A percentile compares a stretch with the other conserved stretches of the same genome.
These are phyloP conservation scores for Syzygium syzygioides DNA, from an alignment of 441 rosid species.

Conservation along the genomic window DNA sequence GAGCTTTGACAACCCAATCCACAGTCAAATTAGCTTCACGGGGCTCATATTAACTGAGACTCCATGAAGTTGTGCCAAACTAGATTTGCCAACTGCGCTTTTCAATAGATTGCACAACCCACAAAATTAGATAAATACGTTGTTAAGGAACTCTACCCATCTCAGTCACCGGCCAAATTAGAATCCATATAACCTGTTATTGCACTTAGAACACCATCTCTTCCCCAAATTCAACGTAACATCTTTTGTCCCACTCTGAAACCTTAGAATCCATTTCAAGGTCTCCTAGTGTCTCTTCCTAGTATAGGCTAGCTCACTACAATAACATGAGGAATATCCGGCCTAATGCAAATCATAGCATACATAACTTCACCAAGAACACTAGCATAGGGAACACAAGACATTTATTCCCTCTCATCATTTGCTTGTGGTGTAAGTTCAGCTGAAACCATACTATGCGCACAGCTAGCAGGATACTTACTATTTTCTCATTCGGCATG, in stretches of 20 bases:
- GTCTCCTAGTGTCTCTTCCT: background rate
- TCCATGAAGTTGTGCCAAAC: too few species aligned
- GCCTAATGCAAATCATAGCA: background rate
- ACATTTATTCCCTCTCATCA: background rate
- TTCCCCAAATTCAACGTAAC: background rate
- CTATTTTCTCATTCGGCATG: background rate
- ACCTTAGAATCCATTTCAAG: background rate
- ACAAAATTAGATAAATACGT: background rate
- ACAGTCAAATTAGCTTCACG: too few species aligned
- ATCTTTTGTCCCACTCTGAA: background rate
- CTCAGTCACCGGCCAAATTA: background rate
- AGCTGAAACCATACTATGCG: background rate
- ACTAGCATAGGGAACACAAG: background rate
- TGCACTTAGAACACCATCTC: background rate
- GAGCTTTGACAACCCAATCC: too few species aligned
- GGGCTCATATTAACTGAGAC: too few species aligned
- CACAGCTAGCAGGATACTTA: background rate
- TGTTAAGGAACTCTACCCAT: background rate
- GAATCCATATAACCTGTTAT: background rate
- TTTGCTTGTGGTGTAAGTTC: background rate
- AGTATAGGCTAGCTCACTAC: background rate
- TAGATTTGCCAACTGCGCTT: too few species aligned
- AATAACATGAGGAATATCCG: background rate
- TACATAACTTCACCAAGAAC: background rate
- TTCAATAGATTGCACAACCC: background rate